Base-by-base conservation (phyloP, 352 stramenopile genomes). In the Globisporangium acanthophoron region DNA sequence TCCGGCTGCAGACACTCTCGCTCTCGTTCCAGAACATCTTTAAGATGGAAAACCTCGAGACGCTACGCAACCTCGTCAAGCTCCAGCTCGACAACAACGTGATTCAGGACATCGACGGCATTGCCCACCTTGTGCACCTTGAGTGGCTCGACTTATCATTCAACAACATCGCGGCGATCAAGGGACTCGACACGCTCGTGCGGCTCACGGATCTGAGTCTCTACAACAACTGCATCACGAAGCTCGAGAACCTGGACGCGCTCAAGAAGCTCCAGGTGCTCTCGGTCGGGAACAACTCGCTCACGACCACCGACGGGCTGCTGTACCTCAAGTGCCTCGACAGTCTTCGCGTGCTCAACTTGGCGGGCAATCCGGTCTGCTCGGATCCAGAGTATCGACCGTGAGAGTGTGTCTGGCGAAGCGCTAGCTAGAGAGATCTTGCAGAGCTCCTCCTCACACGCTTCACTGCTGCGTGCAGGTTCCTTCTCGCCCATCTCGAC, bases 11-110 rank as follows among this genome's bases (percentile, higher is more conserved):
- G 48, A 78, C 82, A 41, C 72, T 98, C 20, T 80, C 84, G 46
- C 71, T 98, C 21, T 97, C 88, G 35, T 98, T 97, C 66, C 88
- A 95, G 63, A 96, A 96, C 72, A 80, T 98, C 43, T 90, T 96
- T 50, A 92, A 94, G 61, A 96, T 98, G 69, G 93, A 97, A 59
- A 98, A 98, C 66, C 78, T 98, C 58, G 73, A 96, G 60, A 96
- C 91, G 24, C 75, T 98, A 66, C 78, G 86, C 9, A 70, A 83
- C 41, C 71, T 98, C 35, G 85, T 88, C 3, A 97, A 90, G 63
- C 77, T 98, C 20, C 96, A 95, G 70, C 77, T 98, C 16, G 94
- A 98, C 66, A 98, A 98, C 76, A 98, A 98, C 52, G 83, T 96
- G 49, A 94, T 98, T 55, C 75, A 96, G 56, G 81, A 91, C 56